Conservation (phyloP, 169 alveolate genomes). For the Neospora caninum region DNA sequence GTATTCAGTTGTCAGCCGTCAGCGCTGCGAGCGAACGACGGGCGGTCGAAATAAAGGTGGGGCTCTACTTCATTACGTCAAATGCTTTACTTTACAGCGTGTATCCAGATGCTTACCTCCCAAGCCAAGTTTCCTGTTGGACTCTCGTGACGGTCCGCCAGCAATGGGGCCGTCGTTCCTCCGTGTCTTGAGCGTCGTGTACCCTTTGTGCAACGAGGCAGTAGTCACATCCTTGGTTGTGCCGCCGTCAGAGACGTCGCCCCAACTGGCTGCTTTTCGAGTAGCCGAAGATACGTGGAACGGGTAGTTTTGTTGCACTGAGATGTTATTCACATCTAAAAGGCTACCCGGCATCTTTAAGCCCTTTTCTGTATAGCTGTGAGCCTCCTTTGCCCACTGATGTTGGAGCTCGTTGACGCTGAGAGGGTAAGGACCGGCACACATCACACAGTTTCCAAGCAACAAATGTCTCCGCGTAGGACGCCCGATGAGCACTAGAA, state of each 20-base stretch:
- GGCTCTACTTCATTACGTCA: no score
- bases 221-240: conserved; percentile 13
- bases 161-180: not conserved
- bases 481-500: no score
- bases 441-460: not conserved
- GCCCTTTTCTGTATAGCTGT: not conserved
- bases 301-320: not conserved
- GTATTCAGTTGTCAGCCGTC: no score
- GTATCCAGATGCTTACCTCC: not conserved
- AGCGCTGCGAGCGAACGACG: no score
- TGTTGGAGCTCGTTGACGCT: not conserved
- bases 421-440: not conserved
- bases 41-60: no score
- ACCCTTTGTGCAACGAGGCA: not conserved
- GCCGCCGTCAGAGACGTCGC: not conserved
- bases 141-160: not conserved
- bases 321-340: not conserved
- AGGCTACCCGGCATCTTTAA: not conserved
- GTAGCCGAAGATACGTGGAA: not conserved
- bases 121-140: not conserved
- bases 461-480: no score
- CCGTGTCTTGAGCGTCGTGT: not conserved
- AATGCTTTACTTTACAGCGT: no score
- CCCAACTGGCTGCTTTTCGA: not conserved
- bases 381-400: conserved; percentile 7